These are phyloP conservation scores for Pseudonitzschia multiseries DNA, from an alignment of 108 stramenopile genomes.

Conservation along the genomic window DNA sequence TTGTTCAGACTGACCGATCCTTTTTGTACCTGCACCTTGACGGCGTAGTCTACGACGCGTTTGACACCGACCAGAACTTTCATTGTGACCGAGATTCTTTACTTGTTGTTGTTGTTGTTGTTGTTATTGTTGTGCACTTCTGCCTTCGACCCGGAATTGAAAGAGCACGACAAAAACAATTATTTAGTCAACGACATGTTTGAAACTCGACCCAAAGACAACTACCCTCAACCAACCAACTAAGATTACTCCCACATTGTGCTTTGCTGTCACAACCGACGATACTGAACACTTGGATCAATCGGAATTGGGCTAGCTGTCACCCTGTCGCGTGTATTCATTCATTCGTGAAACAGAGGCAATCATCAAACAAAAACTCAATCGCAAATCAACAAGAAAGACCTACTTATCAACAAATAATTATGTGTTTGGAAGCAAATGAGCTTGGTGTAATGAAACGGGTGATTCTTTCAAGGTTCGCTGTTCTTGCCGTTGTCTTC, in stretches of 20 bases:
- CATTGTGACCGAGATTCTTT: slow-evolving; percentile 29
- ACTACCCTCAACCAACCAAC: too few relatives aligned
- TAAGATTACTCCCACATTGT: too few relatives aligned
- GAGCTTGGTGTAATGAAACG: too few relatives aligned
- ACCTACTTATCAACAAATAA: too few relatives aligned
- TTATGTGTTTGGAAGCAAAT: too few relatives aligned
- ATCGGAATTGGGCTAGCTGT: too few relatives aligned
- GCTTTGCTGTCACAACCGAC: too few relatives aligned
- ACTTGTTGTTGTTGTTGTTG: not conserved
- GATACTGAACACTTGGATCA: too few relatives aligned
- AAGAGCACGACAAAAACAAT: not conserved
- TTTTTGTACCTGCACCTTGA: slow-evolving; percentile 95
- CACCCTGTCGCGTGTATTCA: not conserved
- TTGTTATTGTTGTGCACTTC: not conserved
- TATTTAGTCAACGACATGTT: not conserved
- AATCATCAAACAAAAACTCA: too few relatives aligned
- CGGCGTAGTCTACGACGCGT: slow-evolving; percentile 98
- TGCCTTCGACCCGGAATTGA: not conserved
- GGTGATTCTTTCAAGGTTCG: too few relatives aligned
- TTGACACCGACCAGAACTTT: slow-evolving; percentile 96
- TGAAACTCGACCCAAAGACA: not conserved
- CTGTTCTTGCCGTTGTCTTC: too few relatives aligned
- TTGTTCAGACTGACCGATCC: slow-evolving; percentile 95
- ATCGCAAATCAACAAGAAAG: too few relatives aligned
- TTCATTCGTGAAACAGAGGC: not conserved